Evolutionary conservation across 441 rosid genomes (phyloP), one percentile per base, ranked within the genome.

Genomic region (Jatropha podagrica): DNA sequence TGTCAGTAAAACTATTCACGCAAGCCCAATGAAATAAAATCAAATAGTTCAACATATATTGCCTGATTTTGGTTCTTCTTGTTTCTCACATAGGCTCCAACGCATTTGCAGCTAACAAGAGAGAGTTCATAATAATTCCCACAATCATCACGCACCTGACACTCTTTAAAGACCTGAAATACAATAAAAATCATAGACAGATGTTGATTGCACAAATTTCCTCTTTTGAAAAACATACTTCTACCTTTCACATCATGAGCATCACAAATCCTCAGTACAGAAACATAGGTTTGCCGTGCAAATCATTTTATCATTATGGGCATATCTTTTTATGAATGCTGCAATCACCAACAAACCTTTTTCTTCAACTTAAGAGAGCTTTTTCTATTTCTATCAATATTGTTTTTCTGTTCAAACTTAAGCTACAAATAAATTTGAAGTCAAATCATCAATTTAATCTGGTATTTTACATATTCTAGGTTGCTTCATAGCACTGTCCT

Each of bases 41-140:
- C 23, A 56, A 58, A 48, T 40, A 15, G 68, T 68, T 59, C 7
- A 13, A 75, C 18, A 23, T 44, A 32, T 51, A 51, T 80, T 86
- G 67, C 99, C 98, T 96, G 98, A 83, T 96, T 96, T 80, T 92
- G 98, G 83, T 92, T 90, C 84, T 90, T 96, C 82, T 96, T 92
- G 90, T 80, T 90, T 81, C 88, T 87, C 83, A 94, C 99, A 81
- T 94, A 96, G 82, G 99, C 99, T 74, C 98, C 93, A 74, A 96
- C 92, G 87, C 99, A 92, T 84, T 94, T 92, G 91, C 87, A 88
- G 70, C 98, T 85, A 63, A 90, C 77, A 78, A 94, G 87, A 72
- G 97, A 91, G 72, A 94, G 95, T 79, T 92, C 97, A 81, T 73
- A 96, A 48, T 88, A 85, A 76, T 89, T 85, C 72, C 96, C 98